Base-by-base conservation (phyloP, 306 rosid species). In the Carpinus fangiana region DNA sequence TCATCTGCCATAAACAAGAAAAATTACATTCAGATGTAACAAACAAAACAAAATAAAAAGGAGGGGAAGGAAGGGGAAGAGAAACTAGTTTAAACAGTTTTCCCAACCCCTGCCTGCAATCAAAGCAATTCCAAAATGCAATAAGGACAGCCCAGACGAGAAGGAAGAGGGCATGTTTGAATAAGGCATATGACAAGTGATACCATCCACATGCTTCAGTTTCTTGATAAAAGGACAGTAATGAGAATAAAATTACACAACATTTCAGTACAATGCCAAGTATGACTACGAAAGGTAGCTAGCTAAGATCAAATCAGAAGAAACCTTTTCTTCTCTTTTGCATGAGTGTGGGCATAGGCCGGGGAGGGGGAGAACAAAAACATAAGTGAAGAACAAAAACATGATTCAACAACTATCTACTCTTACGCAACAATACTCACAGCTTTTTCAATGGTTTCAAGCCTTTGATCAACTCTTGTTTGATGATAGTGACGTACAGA, bases 401-500 rank as follows among this genome's bases (percentile, higher is more conserved):
- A 78, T 11, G 5, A 31, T 73, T 64, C 11, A 50, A 54, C 9
- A 23, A 12, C 18, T 26, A 72, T 17, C 34, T 16, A 48, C 7
- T 51, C 2, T 47, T 59, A 61, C 51, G 60, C 45, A 75, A 8
- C 28, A 64, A 28, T 65, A 59, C 82, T 88, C 78, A 95, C 99
- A 77, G 85, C 90, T 64, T 81, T 73, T 84, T 95, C 99, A 48
- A 95, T 95, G 20, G 99, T 91, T 82, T 86, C 88, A 46, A 95
- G 98, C 87, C 99, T 89, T 81, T 82, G 86, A 74, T 93, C 91
- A 77, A 95, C 93, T 85, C 66, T 90, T 23, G 74, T 43, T 0
- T 93, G 91, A 82, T 91, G 99, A 1, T 84, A 56, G 79, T 91
- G 94, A 7, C 99, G 99, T 81, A 95, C 62, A 16, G 90, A 74